Evolutionary conservation across 768 basidiomycete genomes (phyloP).

Genomic region (Xerocomellus amylosporus): DNA sequence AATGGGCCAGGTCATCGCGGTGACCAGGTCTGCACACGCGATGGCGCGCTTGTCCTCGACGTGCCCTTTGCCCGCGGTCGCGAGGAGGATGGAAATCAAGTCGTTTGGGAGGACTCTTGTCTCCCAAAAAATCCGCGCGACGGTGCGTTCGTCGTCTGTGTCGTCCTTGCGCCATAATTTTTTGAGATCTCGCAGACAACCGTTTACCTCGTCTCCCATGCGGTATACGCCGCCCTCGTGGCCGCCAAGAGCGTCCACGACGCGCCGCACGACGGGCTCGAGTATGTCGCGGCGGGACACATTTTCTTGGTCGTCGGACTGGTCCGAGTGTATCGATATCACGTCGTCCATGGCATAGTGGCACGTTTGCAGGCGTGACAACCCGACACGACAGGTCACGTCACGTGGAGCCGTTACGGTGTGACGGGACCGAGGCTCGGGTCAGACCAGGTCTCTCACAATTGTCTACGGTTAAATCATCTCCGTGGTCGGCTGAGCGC

Average conservation of each 20-base stretch:
- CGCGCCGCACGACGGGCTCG: constrained; percentile 64
- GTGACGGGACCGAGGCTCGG: constrained; percentile 1
- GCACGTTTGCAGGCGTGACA: constrained; percentile 13
- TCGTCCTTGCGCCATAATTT: constrained; percentile 96
- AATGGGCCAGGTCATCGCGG: constrained; percentile 99
- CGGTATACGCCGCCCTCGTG: constrained; percentile 63
- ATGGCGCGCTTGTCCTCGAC: constrained; percentile 84
- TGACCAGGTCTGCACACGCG: constrained; percentile 83
- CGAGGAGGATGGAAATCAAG: constrained; percentile 78
- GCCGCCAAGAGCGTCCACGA: constrained; percentile 81
- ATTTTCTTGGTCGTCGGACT: constrained; percentile 29
- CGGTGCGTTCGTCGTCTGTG: constrained; percentile 92
- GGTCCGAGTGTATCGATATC: constrained; percentile 32
- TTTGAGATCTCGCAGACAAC: constrained; percentile 92
- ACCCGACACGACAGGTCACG: constrained; percentile 26
- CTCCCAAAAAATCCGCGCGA: constrained; percentile 90
- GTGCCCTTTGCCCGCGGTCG: constrained; percentile 72
- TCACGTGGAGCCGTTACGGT: constrained; percentile 20
- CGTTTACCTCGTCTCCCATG: constrained; percentile 77
- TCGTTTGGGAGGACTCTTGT: constrained; percentile 85
- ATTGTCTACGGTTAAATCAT: constrained; percentile 12
- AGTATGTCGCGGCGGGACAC: constrained; percentile 52
- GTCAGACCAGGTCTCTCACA: too few species aligned
- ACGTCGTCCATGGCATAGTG: constrained; percentile 29
- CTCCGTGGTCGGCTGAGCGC: constrained; percentile 5